Base-by-base conservation (phyloP, 805 yeast genomes). In the Wickerhamomyces silvicola region DNA sequence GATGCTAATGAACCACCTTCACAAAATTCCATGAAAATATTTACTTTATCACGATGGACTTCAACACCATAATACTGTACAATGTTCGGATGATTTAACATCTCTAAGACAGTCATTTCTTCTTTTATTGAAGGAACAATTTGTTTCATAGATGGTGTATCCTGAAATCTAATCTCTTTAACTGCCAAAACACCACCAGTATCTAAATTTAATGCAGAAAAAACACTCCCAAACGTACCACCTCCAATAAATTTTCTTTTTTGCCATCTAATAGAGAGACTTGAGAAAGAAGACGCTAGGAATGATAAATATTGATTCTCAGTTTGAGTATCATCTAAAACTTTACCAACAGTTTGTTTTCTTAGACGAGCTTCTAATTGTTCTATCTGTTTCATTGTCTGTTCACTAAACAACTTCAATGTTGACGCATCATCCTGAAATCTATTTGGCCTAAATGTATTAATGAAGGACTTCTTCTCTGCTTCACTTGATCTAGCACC, bases 101-200 rank as follows among this genome's bases (percentile, higher is more conserved):
- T 84, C 60, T 92, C 97, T 46, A 92, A 61, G 2, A 90, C 96
- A 0, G 94, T 81, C 97, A 92, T 90, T 54, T 92, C 98, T 45
- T 88, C 97, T 54, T 85, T 86, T 43, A 92, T 86, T 3, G 86
- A 75, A 23, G 94, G 92, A 33, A 87, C 86, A 39, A 88, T 75
- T 33, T 80, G 80, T 46, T 83, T 76, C 50, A 88, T 81, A 2
- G 92, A 75, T 47, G 85, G 92, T 15, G 83, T 72, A 48, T 88
- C 95, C 46, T 86, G 95, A 54, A 92, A 78, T 35, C 86, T 71
- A 38, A 92, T 87, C 58, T 92, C 97, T 56, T 92, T 92, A 21
- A 92, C 98, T 0, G 98, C 98, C 82, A 92, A 78, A 3, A 88
- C 81, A 32, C 88, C 94, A 54, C 97, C 97, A 12, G 94, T 85